These are phyloP conservation scores for Dioscorea cayenensis DNA, from an alignment of 116 monocot genomes.

Conservation along the genomic window DNA sequence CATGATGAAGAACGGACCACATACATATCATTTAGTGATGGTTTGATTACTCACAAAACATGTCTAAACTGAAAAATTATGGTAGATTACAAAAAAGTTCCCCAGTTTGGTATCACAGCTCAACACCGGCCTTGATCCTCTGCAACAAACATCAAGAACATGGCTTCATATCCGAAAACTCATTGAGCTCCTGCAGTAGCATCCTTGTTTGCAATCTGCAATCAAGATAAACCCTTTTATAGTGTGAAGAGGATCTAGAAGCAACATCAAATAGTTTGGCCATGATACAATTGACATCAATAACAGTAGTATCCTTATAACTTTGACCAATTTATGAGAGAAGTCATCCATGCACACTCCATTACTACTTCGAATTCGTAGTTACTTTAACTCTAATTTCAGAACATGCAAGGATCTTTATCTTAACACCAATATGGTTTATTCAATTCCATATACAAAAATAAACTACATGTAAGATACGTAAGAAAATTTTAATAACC, in stretches of 20 bases:
- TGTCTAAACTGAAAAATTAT: too few species aligned
- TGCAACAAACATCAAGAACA: background rate
- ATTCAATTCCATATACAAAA: background rate
- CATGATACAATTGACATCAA: background rate
- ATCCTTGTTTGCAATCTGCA: slow-evolving; percentile 5
- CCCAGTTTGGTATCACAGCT: too few species aligned
- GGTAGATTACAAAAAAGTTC: too few species aligned
- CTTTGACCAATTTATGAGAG: background rate
- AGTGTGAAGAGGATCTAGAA: background rate
- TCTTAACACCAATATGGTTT: background rate
- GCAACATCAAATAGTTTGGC: background rate
- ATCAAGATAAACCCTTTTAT: background rate
- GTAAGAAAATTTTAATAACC: background rate
- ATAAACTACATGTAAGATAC: background rate
- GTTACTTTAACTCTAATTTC: background rate
- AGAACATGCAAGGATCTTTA: background rate
- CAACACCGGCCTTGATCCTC: too few species aligned
- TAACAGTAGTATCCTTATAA: background rate
- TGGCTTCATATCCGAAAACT: background rate
- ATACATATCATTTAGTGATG: too few species aligned
- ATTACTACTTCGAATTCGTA: background rate
- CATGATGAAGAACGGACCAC: too few species aligned
- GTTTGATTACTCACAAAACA: too few species aligned
- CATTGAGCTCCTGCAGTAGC: background rate
- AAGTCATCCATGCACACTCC: background rate